Percentiles rank a stretch among this genome's conserved stretches.
Evolutionary conservation across 345 rosid species (phyloP).

Genomic region (Eucalyptus pauciflora): DNA sequence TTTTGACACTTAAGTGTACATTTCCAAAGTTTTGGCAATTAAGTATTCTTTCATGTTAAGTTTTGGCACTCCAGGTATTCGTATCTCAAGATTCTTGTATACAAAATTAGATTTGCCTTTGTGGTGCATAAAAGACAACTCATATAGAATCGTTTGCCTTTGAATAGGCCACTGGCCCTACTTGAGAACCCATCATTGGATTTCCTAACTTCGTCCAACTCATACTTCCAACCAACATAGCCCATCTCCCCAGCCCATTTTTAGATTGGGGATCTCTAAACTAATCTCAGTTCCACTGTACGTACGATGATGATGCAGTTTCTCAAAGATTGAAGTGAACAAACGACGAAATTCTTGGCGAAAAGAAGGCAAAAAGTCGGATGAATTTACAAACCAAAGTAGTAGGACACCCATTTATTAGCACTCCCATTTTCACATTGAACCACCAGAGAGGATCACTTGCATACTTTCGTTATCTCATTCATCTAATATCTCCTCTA

Average conservation of each 20-base stretch:
- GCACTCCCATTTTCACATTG: not conserved
- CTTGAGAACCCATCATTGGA: not conserved
- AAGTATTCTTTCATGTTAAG: no score
- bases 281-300: not conserved
- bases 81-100: not conserved
- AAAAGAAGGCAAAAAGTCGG: not conserved
- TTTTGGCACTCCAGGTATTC: no score
- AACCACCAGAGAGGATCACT: not conserved
- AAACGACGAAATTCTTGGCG: not conserved
- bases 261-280: not conserved
- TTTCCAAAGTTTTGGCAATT: no score
- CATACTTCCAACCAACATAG: not conserved
- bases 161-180: not conserved
- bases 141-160: no score
- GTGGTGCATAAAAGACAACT: no score
- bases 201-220: not conserved
- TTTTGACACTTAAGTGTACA: no score
- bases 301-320: not conserved
- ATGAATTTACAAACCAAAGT: not conserved
- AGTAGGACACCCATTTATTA: not conserved
- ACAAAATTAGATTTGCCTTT: not conserved
- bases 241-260: not conserved
- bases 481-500: not conserved
- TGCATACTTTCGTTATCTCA: not conserved
- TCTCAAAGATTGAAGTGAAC: not conserved